Base-by-base conservation (phyloP, 768 basidiomycete genomes). In the Kwoniella botswanensis region DNA sequence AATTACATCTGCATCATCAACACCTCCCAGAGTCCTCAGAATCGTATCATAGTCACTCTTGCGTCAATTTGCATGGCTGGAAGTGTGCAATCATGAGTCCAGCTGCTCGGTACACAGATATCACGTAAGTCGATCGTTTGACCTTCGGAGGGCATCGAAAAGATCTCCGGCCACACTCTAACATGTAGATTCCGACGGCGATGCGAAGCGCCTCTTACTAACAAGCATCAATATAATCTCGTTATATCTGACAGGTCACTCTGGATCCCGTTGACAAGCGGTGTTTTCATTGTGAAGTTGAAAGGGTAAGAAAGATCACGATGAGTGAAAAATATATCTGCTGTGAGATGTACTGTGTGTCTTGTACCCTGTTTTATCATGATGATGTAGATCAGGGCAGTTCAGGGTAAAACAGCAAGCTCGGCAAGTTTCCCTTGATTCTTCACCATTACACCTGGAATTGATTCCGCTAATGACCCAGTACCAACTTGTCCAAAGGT, bases 91-190 rank as follows among this genome's bases (percentile, higher is more conserved):
- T 35, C 7, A 35, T 35, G 35, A 35, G 35, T 35, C 35, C 35
- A 35, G 35, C 35, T 35, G 35, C 4, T 18, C 46, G 18, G 4
- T 18, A 15, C 13, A 50, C 46, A 50, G 46, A 50, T 15, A 61
- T 43, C 13, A 61, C 59, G 59, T 61, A 61, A 61, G 59, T 61
- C 59, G 59, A 61, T 61, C 59, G 13, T 44, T 61, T 61, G 35
- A 35, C 59, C 18, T 35, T 43, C 59, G 59, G 59, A 61, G 42
- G 18, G 17, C 41, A 61, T 61, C 59, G 59, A 61, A 26, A 17
- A 43, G 35, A 42, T 24, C 59, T 61, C 59, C 59, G 59, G 12
- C 46, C 13, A 15, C 46, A 43, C 18, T 44, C 13, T 21, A 35
- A 26, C 12, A 10, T 58, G 10, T 1, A 24, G 22, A 13, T 59